A percentile compares a stretch with the other conserved stretches of the same genome.
Evolutionary conservation across 352 stramenopile species (phyloP).

Genomic region (Phytophthora multivora): DNA sequence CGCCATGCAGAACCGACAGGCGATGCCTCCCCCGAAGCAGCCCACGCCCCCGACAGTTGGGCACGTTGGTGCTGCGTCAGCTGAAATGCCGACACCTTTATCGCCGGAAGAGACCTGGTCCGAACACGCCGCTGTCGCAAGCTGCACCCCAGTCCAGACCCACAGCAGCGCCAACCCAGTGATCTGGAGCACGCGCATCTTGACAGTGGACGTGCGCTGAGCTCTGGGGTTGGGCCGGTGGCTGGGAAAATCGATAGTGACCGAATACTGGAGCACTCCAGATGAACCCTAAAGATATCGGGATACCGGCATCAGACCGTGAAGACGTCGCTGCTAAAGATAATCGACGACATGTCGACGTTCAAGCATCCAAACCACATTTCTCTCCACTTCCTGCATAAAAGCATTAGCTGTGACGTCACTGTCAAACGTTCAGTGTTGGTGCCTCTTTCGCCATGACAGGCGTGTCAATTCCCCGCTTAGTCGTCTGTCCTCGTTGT

Average conservation of each 20-base stretch:
- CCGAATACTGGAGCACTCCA: background rate
- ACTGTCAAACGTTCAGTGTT: background rate
- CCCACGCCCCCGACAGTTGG: conserved; percentile 33
- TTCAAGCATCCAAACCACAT: background rate
- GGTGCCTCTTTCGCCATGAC: conserved; percentile 3
- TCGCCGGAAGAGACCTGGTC: conserved; percentile 37
- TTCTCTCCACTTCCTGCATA: conserved; percentile 1
- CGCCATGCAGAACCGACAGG: conserved; percentile 37
- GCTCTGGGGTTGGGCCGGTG: conserved; percentile 1
- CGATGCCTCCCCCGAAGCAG: conserved; percentile 26
- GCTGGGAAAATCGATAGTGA: conserved; percentile 16
- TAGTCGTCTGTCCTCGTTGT: conserved; percentile 17
- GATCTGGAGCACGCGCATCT: conserved; percentile 33
- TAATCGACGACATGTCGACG: conserved; percentile 1
- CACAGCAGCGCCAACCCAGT: conserved; percentile 26
- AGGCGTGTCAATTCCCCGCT: conserved; percentile 3
- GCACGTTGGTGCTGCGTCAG: conserved; percentile 24
- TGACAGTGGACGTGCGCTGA: background rate
- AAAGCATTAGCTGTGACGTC: background rate
- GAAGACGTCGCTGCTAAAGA: conserved; percentile 31
- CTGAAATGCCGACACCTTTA: conserved; percentile 40
- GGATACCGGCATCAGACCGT: conserved; percentile 24
- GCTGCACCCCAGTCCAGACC: conserved; percentile 22
- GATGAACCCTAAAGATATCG: conserved; percentile 32
- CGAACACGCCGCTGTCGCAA: conserved; percentile 25